Evolutionary conservation across 805 yeast genomes (phyloP), one percentile per base, ranked within the genome.

Genomic region (Tetrapisispora nanseiensis): DNA sequence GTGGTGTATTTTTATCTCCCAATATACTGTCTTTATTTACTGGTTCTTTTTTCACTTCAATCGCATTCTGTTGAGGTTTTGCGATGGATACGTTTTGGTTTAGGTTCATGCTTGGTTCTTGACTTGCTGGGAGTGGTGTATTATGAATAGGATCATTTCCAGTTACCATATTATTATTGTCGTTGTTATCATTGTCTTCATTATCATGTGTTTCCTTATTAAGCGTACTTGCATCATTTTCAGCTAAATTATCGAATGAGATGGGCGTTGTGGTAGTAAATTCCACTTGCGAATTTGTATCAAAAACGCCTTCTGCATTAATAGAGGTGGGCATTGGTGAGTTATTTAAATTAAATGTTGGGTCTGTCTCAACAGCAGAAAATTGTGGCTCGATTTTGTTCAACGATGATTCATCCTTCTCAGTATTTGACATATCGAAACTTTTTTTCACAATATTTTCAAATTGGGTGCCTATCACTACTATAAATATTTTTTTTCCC

Each of bases 51-150:
- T n/a, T 50, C 54, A 39, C 41, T 44, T 24, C 43, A 42, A 41
- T 38, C 46, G 16, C 50, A 28, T 26, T 41, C 18, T 38, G 38
- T 24, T 31, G 42, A 9, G 33, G 36, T 38, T 35, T 32, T n/a
- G 11, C 26, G 15, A 13, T 15, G 10, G 12, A 23, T 12, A 33
- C 20, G 18, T 40, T 37, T 24, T 38, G 45, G 34, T 46, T 48
- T 20, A 54, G 46, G 27, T 60, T 57, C 8, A 54, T 53, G 20
- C 51, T 41, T 22, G 56, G 54, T 12, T 54, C 44, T 18, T 51
- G 28, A 24, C 44, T 47, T 34, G 50, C 54, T 7, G 63, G 62
- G 16, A 56, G 38, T 13, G 50, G 40, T 2, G 24, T 23, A 23
- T 34, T 22, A 6, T 26, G 18, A 16, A 26, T 18, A 2, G 21